Evolutionary conservation across 371 early-diverging fungal species (phyloP).

Genomic region (Hamiltosporidium tvaerminnensis): DNA sequence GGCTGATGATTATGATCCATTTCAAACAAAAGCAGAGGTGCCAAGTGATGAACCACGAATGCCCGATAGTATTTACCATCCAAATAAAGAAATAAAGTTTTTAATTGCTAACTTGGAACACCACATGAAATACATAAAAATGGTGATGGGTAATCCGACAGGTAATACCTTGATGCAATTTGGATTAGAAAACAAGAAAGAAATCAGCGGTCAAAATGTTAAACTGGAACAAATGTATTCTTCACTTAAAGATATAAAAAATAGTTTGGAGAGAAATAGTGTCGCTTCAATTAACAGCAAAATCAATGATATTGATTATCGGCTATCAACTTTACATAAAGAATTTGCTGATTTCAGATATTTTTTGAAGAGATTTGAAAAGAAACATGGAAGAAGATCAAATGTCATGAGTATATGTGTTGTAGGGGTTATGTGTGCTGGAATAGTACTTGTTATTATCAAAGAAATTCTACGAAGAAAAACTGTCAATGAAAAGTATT

Average conservation of each 20-base stretch:
- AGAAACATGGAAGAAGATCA: background rate
- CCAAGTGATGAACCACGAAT: slow-evolving; percentile 12
- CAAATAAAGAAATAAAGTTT: slow-evolving; percentile 41
- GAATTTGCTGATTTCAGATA: slow-evolving; percentile 7
- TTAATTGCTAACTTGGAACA: slow-evolving; percentile 41
- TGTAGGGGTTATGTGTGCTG: background rate
- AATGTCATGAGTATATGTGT: background rate
- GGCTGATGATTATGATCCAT: slow-evolving; percentile 30
- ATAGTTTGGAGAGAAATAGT: background rate
- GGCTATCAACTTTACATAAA: slow-evolving; percentile 14
- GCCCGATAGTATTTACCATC: slow-evolving; percentile 31
- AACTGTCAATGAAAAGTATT: background rate
- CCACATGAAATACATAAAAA: slow-evolving; percentile 36
- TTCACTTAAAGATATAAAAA: background rate
- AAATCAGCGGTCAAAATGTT: slow-evolving; percentile 21
- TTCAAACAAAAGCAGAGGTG: slow-evolving; percentile 17
- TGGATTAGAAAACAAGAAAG: slow-evolving; percentile 23
- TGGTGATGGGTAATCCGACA: slow-evolving; percentile 40
- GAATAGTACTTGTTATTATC: background rate
- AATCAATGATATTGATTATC: slow-evolving; percentile 23
- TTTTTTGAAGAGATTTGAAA: background rate
- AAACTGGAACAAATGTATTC: slow-evolving; percentile 22
- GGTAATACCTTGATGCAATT: slow-evolving; percentile 25
- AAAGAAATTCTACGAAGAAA: background rate
- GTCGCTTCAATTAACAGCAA: slow-evolving; percentile 1